A percentile compares a stretch with the other conserved stretches of the same genome.
phyloP scores from a whole-genome alignment of 805 yeast genomes.

The Candida incommunis region DNA sequence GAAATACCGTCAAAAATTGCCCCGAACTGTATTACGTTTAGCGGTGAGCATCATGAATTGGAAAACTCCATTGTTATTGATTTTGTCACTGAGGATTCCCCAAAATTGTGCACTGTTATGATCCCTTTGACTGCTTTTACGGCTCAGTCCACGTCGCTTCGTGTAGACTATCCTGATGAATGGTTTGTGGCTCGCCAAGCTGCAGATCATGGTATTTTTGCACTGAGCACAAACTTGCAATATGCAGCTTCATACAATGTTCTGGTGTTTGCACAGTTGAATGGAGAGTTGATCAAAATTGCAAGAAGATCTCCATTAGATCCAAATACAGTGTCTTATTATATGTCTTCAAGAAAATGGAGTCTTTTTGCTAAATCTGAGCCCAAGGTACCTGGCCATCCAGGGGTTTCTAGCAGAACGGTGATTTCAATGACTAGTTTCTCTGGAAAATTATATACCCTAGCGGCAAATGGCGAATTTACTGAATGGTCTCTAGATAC shows the following conservation, averaged over 20 bases:
- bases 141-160: neutral
- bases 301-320: neutral
- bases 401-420: neutral
- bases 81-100: neutral
- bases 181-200: neutral
- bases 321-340: neutral
- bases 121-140: neutral
- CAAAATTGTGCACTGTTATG: neutral
- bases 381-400: constrained; percentile 1
- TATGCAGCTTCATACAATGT: neutral
- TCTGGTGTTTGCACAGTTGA: neutral
- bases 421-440: neutral
- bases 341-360: neutral
- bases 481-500: neutral
- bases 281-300: neutral
- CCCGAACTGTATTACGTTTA: neutral
- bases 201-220: neutral
- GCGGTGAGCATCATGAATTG: no score
- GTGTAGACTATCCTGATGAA: neutral
- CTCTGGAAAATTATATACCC: neutral
- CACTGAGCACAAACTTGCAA: neutral
- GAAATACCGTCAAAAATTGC: neutral
- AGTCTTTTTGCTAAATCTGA: neutral
- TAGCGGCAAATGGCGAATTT: neutral
- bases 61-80: neutral